phyloP scores from a whole-genome alignment of 1,139 yeast species.

The Wickerhamomyces sp. region DNA sequence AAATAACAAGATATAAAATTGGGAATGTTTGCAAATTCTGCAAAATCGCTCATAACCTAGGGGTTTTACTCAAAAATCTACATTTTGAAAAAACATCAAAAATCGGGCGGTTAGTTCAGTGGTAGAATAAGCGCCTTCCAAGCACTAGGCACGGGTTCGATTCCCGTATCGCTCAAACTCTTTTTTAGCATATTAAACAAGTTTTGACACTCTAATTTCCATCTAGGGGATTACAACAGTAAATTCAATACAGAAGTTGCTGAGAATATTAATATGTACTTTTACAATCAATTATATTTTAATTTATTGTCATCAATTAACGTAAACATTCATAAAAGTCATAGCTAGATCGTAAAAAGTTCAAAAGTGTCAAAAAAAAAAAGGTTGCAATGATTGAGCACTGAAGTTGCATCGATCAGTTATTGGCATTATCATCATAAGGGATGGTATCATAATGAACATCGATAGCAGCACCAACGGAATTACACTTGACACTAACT shows the following conservation, averaged over 20 bases:
- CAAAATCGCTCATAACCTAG: neutral
- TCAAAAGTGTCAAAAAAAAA: too few species aligned
- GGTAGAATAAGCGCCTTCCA: slow-evolving; percentile 30
- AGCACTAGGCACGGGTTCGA: slow-evolving; percentile 30
- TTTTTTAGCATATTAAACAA: neutral
- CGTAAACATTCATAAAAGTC: too few species aligned
- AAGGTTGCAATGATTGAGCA: too few species aligned
- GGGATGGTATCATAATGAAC: slow-evolving; percentile 49
- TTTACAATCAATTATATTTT: too few species aligned
- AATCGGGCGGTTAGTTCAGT: slow-evolving; percentile 26
- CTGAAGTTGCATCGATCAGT: neutral
- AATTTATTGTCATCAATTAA: too few species aligned
- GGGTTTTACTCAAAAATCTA: neutral
- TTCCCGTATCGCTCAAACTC: slow-evolving; percentile 27
- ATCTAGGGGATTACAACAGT: neutral
- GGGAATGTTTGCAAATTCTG: too few species aligned
- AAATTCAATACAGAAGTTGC: too few species aligned
- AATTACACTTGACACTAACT: slow-evolving; percentile 53
- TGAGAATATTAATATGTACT: too few species aligned
- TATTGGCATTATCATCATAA: slow-evolving; percentile 9
- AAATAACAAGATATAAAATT: too few species aligned
- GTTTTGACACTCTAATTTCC: neutral
- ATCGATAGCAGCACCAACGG: slow-evolving; percentile 56
- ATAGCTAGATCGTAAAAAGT: too few species aligned
- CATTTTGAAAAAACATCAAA: too few species aligned